Evolutionary conservation across 2,329 filamentous ascomycete genomes (phyloP).

Genomic region (Teratosphaeria nubilosa): DNA sequence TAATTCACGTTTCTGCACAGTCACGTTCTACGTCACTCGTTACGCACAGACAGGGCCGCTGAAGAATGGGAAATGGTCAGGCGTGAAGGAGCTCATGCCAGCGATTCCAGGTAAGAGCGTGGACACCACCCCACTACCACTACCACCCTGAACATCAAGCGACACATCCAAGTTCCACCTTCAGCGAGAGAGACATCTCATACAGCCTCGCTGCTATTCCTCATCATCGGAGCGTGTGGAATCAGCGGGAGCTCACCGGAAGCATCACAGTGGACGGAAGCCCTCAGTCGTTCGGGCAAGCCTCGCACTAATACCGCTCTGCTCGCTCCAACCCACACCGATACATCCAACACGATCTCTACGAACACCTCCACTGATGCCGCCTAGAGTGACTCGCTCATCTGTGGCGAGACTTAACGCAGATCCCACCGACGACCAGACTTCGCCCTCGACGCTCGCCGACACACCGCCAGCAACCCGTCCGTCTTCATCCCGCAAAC

Average conservation of each 20-base stretch:
- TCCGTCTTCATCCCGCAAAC: conserved; percentile 50
- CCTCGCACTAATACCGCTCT: neutral
- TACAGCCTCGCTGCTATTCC: neutral
- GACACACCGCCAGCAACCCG: conserved; percentile 41
- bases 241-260: neutral
- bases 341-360: neutral
- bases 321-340: neutral
- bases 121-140: neutral
- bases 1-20: neutral
- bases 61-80: neutral
- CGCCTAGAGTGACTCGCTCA: conserved; percentile 90
- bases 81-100: neutral
- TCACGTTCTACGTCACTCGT: conserved; percentile 1
- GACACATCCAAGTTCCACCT: neutral
- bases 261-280: neutral
- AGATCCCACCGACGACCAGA: conserved; percentile 22
- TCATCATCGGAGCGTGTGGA: neutral
- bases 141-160: neutral
- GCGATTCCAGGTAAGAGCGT: neutral
- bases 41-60: neutral
- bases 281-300: neutral
- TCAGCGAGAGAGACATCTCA: neutral
- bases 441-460: conserved; percentile 27
- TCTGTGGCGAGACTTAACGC: conserved; percentile 17
- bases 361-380: conserved; percentile 56